Percentiles rank a stretch among this genome's conserved stretches.
Conservation (phyloP, 73 alveolate genomes). For the Loxodes magnus region DNA sequence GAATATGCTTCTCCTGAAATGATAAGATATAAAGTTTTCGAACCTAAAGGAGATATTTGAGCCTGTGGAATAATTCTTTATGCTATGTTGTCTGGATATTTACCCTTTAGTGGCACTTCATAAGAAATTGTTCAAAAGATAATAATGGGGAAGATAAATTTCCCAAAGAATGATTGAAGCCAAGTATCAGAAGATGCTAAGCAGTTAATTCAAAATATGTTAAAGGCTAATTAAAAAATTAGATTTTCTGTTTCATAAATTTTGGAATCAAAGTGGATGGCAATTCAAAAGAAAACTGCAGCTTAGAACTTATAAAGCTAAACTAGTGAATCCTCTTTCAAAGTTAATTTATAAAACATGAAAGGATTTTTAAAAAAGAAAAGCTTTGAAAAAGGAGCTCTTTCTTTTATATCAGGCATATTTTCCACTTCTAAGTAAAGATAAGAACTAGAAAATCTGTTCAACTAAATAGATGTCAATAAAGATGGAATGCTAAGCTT, state of each 20-base stretch:
- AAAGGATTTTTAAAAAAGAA: not conserved
- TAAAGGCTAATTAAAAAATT: constrained; percentile 33
- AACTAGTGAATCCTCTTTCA: too few relatives aligned
- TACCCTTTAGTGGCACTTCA: constrained; percentile 40
- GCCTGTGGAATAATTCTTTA: constrained; percentile 23
- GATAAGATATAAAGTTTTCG: not conserved
- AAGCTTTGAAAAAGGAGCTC: not conserved
- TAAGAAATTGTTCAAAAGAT: constrained; percentile 29
- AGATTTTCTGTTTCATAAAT: constrained; percentile 58
- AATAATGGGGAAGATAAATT: constrained; percentile 20
- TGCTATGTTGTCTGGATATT: constrained; percentile 20
- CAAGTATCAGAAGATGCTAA: constrained; percentile 49
- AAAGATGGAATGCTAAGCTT: constrained; percentile 39
- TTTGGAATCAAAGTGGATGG: constrained; percentile 42
- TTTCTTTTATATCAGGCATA: not conserved
- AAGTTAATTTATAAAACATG: not conserved
- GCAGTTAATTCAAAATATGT: constrained; percentile 44
- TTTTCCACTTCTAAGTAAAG: not conserved
- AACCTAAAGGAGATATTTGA: constrained; percentile 16
- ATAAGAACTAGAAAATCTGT: constrained; percentile 15
- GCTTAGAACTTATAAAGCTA: too few relatives aligned
- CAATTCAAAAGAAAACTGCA: not conserved
- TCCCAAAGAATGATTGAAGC: constrained; percentile 45
- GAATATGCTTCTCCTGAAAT: constrained; percentile 23
- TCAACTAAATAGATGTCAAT: constrained; percentile 26